phyloP scores from a whole-genome alignment of 192 early-diverging fungal genomes.

The Gaertneriomyces semiglobifer region DNA sequence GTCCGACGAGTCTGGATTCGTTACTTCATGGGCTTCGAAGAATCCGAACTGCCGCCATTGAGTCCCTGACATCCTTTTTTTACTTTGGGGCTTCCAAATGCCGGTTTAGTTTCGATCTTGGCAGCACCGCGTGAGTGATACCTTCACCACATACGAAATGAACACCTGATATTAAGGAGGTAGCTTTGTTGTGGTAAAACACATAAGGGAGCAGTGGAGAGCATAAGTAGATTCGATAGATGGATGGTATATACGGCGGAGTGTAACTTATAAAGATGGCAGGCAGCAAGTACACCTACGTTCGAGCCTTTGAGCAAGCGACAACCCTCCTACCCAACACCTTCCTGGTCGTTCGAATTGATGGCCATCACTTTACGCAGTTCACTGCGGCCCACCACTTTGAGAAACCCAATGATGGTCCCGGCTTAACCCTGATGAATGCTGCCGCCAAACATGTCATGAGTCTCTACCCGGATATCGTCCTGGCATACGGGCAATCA shows the following conservation, averaged over 20 bases:
- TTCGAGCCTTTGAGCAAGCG: conserved; percentile 67
- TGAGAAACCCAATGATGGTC: conserved; percentile 69
- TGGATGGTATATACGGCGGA: too few species aligned
- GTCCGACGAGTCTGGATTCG: conserved; percentile 51
- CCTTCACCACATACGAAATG: too few species aligned
- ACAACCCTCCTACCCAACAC: conserved; percentile 77
- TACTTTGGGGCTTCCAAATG: too few species aligned
- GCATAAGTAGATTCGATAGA: too few species aligned
- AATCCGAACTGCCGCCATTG: conserved; percentile 74
- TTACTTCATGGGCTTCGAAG: conserved; percentile 65
- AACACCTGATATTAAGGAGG: too few species aligned
- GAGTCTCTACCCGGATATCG: conserved; percentile 60
- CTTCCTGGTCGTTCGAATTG: conserved; percentile 87
- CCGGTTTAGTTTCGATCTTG: too few species aligned
- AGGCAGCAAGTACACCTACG: too few species aligned
- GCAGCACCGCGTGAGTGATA: too few species aligned
- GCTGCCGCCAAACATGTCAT: conserved; percentile 64
- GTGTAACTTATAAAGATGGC: too few species aligned
- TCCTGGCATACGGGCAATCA: conserved; percentile 86
- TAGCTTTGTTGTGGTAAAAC: too few species aligned
- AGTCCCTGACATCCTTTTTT: conserved; percentile 24
- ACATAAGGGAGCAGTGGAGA: too few species aligned
- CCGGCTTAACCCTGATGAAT: conserved; percentile 82
- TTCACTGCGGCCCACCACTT: conserved; percentile 79
- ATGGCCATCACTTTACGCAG: conserved; percentile 86